These are phyloP conservation scores for Neurospora sp. DNA, from an alignment of 495 filamentous ascomycete species.

Conservation along the genomic window DNA sequence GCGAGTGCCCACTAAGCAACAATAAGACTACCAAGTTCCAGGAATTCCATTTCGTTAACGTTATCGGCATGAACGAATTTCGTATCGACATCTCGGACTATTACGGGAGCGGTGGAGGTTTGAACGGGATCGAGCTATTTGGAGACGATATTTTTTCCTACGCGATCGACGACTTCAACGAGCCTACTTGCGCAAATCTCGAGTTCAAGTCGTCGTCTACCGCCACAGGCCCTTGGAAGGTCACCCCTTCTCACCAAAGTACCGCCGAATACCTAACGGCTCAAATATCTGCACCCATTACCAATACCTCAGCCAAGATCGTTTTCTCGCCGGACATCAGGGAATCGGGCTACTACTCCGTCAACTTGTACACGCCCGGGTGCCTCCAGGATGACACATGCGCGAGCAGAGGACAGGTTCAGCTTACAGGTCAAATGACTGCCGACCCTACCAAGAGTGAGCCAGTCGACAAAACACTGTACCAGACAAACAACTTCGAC, in stretches of 20 bases:
- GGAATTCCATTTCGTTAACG: constrained; percentile 86
- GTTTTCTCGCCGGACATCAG: constrained; percentile 78
- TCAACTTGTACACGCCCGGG: constrained; percentile 84
- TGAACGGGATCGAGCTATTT: constrained; percentile 86
- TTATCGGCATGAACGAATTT: constrained; percentile 80
- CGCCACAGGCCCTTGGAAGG: constrained; percentile 61
- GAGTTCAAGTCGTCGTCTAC: constrained; percentile 54
- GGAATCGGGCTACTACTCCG: constrained; percentile 79
- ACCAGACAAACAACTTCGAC: constrained; percentile 85
- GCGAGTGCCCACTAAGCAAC: constrained; percentile 66
- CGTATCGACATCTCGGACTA: constrained; percentile 73
- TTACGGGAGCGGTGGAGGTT: constrained; percentile 78
- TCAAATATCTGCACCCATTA: constrained; percentile 39
- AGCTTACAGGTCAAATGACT: constrained; percentile 62
- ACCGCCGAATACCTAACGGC: constrained; percentile 69
- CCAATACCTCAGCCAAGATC: constrained; percentile 51
- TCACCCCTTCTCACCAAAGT: constrained; percentile 48
- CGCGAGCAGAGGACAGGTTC: constrained; percentile 60
- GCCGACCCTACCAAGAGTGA: constrained; percentile 34
- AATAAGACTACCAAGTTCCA: constrained; percentile 55
- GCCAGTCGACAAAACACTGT: constrained; percentile 45
- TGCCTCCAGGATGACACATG: constrained; percentile 75
- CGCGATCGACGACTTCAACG: constrained; percentile 79
- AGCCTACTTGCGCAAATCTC: constrained; percentile 66
- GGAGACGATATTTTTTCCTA: constrained; percentile 77